A percentile compares a stretch with the other conserved stretches of the same genome.
These are phyloP conservation scores for Gelatoporia subvermispora DNA, from an alignment of 768 basidiomycete species.

Conservation along the genomic window DNA sequence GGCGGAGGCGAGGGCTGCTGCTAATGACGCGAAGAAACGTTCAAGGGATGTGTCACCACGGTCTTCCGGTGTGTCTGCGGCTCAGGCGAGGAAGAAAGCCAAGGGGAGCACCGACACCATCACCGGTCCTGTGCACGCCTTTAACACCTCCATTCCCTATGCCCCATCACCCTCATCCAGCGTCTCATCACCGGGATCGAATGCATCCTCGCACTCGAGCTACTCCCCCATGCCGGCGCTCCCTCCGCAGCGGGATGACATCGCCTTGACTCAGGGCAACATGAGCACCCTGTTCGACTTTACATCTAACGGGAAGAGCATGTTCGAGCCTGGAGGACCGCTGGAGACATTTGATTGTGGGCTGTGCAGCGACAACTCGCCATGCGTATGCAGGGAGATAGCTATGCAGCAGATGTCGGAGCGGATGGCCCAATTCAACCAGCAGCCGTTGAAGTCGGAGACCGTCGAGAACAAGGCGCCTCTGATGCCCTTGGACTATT, in stretches of 20 bases:
- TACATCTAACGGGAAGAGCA: constrained; percentile 28
- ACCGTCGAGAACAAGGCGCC: constrained; percentile 14
- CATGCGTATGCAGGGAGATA: constrained; percentile 77
- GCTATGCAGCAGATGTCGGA: constrained; percentile 41
- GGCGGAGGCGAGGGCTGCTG: constrained; percentile 21
- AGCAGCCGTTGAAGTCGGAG: constrained; percentile 22
- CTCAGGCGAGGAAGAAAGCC: constrained; percentile 34
- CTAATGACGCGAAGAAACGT: constrained; percentile 47
- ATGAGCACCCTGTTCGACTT: constrained; percentile 32
- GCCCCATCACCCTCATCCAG: constrained; percentile 22
- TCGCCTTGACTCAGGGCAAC: constrained; percentile 28
- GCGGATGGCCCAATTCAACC: constrained; percentile 12
- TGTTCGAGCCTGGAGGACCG: constrained; percentile 21
- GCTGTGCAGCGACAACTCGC: constrained; percentile 63
- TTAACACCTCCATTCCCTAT: constrained; percentile 1
- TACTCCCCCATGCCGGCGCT: constrained; percentile 28
- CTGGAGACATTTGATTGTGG: constrained; percentile 63
- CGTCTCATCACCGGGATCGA: constrained; percentile 33
- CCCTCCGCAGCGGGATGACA: constrained; percentile 23
- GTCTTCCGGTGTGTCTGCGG: constrained; percentile 20
- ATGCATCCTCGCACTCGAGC: constrained; percentile 42
- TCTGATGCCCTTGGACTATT: constrained; percentile 7
- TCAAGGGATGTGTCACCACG: constrained; percentile 42
- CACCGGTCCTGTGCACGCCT: constrained; percentile 4
- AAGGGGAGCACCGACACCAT: constrained; percentile 17